Conservation (phyloP, 2,329 filamentous ascomycete genomes). For the Sporothrix phasma region DNA sequence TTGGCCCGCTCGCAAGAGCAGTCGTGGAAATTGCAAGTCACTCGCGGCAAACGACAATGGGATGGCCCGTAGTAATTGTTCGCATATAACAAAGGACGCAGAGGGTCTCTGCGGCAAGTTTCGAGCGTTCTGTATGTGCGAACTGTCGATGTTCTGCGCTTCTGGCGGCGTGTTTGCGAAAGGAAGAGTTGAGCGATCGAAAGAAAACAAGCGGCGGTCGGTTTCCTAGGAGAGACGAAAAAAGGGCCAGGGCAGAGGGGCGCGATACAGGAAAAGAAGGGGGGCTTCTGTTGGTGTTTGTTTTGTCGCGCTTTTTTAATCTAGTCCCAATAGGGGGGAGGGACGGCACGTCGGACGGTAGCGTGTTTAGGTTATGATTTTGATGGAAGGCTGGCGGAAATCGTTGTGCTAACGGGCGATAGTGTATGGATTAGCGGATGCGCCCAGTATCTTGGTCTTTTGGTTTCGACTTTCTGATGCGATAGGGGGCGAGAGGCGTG, state of each 20-base stretch:
- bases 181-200: not conserved
- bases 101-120: not conserved
- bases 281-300: not conserved
- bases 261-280: slow-evolving; percentile 1
- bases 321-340: slow-evolving; percentile 2
- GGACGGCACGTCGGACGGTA: slow-evolving; percentile 1
- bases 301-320: slow-evolving; percentile 7
- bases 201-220: not conserved
- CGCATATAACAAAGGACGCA: not conserved
- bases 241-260: not conserved
- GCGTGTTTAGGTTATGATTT: slow-evolving; percentile 1
- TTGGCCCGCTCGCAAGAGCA: slow-evolving; percentile 3
- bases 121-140: not conserved
- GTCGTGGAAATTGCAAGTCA: not conserved
- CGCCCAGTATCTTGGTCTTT: not conserved
- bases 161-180: not conserved
- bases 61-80: not conserved
- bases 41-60: not conserved
- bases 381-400: not conserved
- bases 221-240: slow-evolving; percentile 2
- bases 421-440: slow-evolving; percentile 7
- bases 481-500: not conserved
- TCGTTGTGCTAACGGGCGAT: slow-evolving; percentile 7
- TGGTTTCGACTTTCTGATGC: not conserved
- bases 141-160: not conserved